Conservation (phyloP, 352 stramenopile genomes). For the Phytophthora citricola region DNA sequence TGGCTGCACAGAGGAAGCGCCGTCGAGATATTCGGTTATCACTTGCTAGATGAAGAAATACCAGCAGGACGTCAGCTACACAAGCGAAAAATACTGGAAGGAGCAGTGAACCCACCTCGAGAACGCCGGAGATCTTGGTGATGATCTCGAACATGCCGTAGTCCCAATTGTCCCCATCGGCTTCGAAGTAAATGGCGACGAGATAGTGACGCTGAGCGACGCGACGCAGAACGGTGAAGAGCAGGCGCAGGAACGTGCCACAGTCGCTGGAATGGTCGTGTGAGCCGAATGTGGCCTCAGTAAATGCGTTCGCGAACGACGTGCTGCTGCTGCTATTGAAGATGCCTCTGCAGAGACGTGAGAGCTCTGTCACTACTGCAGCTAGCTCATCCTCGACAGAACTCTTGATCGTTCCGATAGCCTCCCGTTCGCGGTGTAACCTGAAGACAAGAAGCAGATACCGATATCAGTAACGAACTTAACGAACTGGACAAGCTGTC, state of each 20-base stretch:
- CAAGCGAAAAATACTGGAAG: neutral
- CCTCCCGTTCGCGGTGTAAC: slow-evolving; percentile 77
- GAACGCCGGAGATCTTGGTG: slow-evolving; percentile 64
- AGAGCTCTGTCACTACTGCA: slow-evolving; percentile 66
- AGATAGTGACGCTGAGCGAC: slow-evolving; percentile 77
- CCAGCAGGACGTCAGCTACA: neutral
- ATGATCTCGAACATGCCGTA: slow-evolving; percentile 76
- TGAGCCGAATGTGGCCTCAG: slow-evolving; percentile 71
- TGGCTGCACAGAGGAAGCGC: slow-evolving; percentile 31
- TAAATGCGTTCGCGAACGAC: slow-evolving; percentile 82
- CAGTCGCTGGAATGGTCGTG: slow-evolving; percentile 75
- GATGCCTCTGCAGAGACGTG: slow-evolving; percentile 71
- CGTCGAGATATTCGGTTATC: slow-evolving; percentile 75
- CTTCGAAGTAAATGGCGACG: slow-evolving; percentile 67
- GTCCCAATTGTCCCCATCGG: slow-evolving; percentile 64
- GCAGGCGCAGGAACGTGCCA: slow-evolving; percentile 67
- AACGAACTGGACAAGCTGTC: neutral
- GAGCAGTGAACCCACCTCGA: slow-evolving; percentile 50
- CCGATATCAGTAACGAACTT: neutral
- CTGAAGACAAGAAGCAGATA: slow-evolving; percentile 36
- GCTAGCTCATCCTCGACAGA: slow-evolving; percentile 73
- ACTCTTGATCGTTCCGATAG: slow-evolving; percentile 76
- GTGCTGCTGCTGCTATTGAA: slow-evolving; percentile 81
- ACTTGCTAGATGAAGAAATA: slow-evolving; percentile 42
- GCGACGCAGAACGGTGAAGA: slow-evolving; percentile 71